These are phyloP conservation scores for Microbotryum scabiosae DNA, from an alignment of 1,284 basidiomycete species.

Conservation along the genomic window DNA sequence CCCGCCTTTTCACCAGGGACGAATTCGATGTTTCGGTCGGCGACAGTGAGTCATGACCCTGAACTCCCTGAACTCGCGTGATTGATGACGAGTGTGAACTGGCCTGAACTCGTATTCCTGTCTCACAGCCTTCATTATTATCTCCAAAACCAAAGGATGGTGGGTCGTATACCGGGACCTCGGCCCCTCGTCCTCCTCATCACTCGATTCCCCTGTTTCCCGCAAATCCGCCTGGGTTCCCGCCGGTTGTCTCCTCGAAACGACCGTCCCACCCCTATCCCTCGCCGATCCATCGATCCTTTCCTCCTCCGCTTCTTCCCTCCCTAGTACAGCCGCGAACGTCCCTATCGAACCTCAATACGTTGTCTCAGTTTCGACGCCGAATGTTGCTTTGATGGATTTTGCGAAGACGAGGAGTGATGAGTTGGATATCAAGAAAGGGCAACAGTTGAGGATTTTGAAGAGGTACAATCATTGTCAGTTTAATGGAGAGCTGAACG, in stretches of 20 bases:
- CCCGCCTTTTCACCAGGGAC: constrained; percentile 44
- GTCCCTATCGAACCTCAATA: constrained; percentile 70
- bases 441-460: constrained; percentile 81
- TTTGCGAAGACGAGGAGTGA: constrained; percentile 84
- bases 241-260: constrained; percentile 80
- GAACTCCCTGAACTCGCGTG: background rate
- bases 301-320: constrained; percentile 46
- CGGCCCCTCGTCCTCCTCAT: constrained; percentile 57
- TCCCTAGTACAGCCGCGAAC: constrained; percentile 32
- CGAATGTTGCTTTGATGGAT: constrained; percentile 88
- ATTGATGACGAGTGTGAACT: background rate
- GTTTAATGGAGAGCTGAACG: constrained; percentile 52
- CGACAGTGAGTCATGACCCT: constrained; percentile 38
- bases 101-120: constrained; percentile 40
- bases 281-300: constrained; percentile 63
- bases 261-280: constrained; percentile 44
- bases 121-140: constrained; percentile 83
- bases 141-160: constrained; percentile 92
- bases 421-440: constrained; percentile 75
- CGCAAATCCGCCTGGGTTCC: constrained; percentile 48
- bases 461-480: constrained; percentile 98
- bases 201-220: constrained; percentile 82
- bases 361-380: constrained; percentile 89
- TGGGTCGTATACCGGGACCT: constrained; percentile 92
- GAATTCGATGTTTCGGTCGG: constrained; percentile 91